phyloP scores from a whole-genome alignment of 805 yeast genomes.

The Hyphopichia homilentoma region DNA sequence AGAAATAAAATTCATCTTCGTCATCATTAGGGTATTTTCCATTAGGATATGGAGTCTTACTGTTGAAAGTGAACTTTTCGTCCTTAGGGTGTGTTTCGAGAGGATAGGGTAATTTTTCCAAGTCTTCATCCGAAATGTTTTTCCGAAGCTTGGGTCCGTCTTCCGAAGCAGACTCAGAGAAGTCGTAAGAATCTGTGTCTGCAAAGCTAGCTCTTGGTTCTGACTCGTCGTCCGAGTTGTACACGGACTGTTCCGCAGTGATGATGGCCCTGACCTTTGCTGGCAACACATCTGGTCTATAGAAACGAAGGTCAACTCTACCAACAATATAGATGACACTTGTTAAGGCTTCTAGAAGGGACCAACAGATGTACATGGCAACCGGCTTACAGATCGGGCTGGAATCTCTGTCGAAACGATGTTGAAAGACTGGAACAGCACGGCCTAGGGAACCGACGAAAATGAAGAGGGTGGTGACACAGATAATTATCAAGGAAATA shows the following conservation, averaged over 20 bases:
- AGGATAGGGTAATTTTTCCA: too few relatives aligned
- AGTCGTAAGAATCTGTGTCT: too few relatives aligned
- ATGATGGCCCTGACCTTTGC: constrained; percentile 34
- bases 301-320: constrained; percentile 73
- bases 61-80: too few relatives aligned
- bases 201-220: too few relatives aligned
- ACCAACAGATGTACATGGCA: constrained; percentile 67
- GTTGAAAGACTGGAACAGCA: constrained; percentile 21
- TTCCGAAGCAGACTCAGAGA: too few relatives aligned
- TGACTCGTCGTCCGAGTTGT: constrained; percentile 19
- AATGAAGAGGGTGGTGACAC: constrained; percentile 46
- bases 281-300: constrained; percentile 64
- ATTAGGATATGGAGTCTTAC: too few relatives aligned
- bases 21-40: too few relatives aligned
- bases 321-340: constrained; percentile 55
- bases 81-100: too few relatives aligned
- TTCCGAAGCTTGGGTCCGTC: too few relatives aligned
- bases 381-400: constrained; percentile 40
- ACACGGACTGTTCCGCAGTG: constrained; percentile 39
- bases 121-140: too few relatives aligned
- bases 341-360: constrained; percentile 58
- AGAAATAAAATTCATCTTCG: too few relatives aligned
- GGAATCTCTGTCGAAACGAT: constrained; percentile 10
- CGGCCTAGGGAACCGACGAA: constrained; percentile 52
- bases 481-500: constrained; percentile 45